Conservation (phyloP, 148 eudicot genomes). For the Camellia japonica region DNA sequence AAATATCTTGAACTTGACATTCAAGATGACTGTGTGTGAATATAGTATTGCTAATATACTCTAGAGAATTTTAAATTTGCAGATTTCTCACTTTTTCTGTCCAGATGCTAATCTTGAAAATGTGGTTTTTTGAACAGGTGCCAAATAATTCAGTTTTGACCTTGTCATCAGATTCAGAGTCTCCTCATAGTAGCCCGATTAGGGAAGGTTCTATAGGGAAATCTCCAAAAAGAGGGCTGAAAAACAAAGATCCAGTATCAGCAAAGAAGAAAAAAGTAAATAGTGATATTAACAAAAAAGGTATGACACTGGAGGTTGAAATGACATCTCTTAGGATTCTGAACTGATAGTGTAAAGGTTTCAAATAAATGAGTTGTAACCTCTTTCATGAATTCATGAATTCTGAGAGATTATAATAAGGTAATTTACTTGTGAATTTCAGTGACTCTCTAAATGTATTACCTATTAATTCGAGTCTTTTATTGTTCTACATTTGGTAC, state of each 20-base stretch:
- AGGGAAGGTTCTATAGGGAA: slow-evolving; percentile 34
- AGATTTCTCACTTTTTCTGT: neutral
- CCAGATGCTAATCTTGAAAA: neutral
- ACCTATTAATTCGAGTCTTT: neutral
- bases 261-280: slow-evolving; percentile 32
- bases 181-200: slow-evolving; percentile 34
- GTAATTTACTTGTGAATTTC: neutral
- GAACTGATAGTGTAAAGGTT: neutral
- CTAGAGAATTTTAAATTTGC: neutral
- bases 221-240: slow-evolving; percentile 47
- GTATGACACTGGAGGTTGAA: slow-evolving; percentile 7
- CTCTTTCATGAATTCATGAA: neutral
- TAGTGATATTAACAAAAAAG: slow-evolving; percentile 28
- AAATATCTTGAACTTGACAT: neutral
- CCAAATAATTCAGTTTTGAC: slow-evolving; percentile 50
- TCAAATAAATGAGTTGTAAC: neutral
- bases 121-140: slow-evolving; percentile 38
- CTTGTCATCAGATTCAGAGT: slow-evolving; percentile 79
- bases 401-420: neutral
- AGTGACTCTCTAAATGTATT: neutral
- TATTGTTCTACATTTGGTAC: neutral
- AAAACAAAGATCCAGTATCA: slow-evolving; percentile 33
- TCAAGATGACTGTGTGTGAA: neutral
- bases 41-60: neutral
- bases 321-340: neutral